Evolutionary conservation across 2,329 filamentous ascomycete species (phyloP), one percentile per base, ranked within the genome.

Genomic region (Fusarium papillatum): DNA sequence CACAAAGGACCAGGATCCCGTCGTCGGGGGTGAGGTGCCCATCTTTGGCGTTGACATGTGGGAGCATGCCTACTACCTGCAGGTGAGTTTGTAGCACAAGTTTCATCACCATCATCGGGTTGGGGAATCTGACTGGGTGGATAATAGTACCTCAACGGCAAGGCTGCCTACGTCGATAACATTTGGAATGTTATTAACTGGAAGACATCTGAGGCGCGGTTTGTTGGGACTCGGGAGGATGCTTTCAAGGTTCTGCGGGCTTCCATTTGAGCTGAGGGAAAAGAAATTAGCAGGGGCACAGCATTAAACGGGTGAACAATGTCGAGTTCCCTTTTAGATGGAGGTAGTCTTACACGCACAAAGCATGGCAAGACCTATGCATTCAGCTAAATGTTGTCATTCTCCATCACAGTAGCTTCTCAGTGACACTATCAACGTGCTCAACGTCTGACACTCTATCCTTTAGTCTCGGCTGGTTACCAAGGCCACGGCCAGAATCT

Each of bases 11-110:
- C 95, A 98, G 86, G 95, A 97, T 81, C 93, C 93, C 1, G 89
- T 95, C 7, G 89, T 93, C 16, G 79, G 87, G 19, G 88, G 90
- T 7, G 90, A 92, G 76, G 88, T 91, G n/a, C 93, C 93, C 11
- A 85, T 98, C 24, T 88, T 95, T 50, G 95, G 95, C 0, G 88
- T 98, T 3, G 95, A 98, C 82, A 96, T 97, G 91, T 97, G 95
- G 95, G 95, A 98, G 86, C 95, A 98, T 86, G 95, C 95, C 1
- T 98, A 97, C 82, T 98, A 98, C 81, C 85, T 97, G 22, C 95
- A 95, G 88, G 91, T 93, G 72, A 76, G 86, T 80, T 80, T 26
- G 39, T 46, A n/a, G 6, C 17, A 67, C 46, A 48, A n/a, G 64
- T 24, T 34, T 19, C 38, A 66, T 8, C 6, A 17, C 17, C 34